phyloP scores from a whole-genome alignment of 306 rosid genomes.

The Corylus avellana region DNA sequence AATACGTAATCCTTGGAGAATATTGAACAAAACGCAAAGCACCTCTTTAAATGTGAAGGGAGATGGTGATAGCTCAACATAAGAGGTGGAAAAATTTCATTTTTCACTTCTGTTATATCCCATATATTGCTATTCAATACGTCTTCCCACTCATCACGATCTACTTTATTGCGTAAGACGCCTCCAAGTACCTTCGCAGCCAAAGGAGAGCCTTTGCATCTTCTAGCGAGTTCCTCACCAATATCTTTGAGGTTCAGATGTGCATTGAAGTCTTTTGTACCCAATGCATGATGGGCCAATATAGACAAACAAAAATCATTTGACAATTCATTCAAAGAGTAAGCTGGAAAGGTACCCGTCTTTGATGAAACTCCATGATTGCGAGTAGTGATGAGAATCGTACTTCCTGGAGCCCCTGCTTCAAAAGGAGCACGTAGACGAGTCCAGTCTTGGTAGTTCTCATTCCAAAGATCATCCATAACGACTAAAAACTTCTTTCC shows the following conservation, averaged over 20 bases:
- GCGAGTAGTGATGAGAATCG: conserved; percentile 11
- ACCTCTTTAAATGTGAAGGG: conserved; percentile 1
- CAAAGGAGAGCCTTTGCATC: background rate
- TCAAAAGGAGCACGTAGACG: background rate
- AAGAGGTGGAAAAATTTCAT: background rate
- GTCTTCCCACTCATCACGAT: background rate
- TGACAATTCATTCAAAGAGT: background rate
- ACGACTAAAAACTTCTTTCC: conserved; percentile 1
- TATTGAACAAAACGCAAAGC: conserved; percentile 19
- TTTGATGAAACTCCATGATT: background rate
- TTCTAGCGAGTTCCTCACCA: background rate
- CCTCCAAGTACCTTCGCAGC: conserved; percentile 11
- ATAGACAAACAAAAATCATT: conserved; percentile 7
- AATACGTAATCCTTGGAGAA: background rate
- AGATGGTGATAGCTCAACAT: conserved; percentile 9
- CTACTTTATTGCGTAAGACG: background rate
- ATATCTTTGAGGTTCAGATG: background rate
- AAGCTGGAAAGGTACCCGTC: background rate
- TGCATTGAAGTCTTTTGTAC: background rate
- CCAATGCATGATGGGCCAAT: conserved; percentile 8
- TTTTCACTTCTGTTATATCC: background rate
- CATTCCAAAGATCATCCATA: conserved; percentile 10
- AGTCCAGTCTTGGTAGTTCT: background rate
- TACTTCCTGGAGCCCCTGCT: conserved; percentile 9
- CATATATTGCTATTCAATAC: background rate